A percentile compares a stretch with the other conserved stretches of the same genome.
Conservation (phyloP, 2,329 filamentous ascomycete species). For the Exophiala spinifera region DNA sequence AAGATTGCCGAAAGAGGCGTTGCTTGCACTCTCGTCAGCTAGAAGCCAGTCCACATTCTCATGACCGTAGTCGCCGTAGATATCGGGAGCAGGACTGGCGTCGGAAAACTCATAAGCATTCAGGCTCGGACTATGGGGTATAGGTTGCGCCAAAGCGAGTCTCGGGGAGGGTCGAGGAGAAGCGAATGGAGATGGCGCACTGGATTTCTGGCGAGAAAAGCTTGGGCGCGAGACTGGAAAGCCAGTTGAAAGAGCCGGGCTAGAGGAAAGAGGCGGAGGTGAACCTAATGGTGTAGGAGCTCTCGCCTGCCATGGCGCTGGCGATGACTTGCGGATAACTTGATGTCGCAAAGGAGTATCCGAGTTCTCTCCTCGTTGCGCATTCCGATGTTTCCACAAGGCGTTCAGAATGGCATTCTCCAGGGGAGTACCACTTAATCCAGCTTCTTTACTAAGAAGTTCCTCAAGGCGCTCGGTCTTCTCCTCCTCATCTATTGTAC, state of each 20-base stretch:
- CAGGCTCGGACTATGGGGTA: constrained; percentile 88
- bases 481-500: constrained; percentile 83
- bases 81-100: constrained; percentile 73
- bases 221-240: constrained; percentile 69
- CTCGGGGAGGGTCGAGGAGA: constrained; percentile 91
- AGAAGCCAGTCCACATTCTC: constrained; percentile 98
- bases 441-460: constrained; percentile 74
- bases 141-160: constrained; percentile 85
- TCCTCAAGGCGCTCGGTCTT: constrained; percentile 90
- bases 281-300: constrained; percentile 75
- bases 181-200: constrained; percentile 71
- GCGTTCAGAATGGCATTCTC: constrained; percentile 90
- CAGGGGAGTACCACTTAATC: constrained; percentile 69
- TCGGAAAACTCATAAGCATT: constrained; percentile 97
- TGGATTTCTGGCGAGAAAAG: constrained; percentile 57
- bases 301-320: constrained; percentile 84
- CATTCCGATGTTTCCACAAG: constrained; percentile 66
- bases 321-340: constrained; percentile 84
- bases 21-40: constrained; percentile 77
- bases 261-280: constrained; percentile 75
- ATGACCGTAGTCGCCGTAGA: constrained; percentile 84
- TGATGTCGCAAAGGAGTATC: constrained; percentile 85
- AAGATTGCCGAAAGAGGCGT: constrained; percentile 69
- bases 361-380: constrained; percentile 54
- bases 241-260: constrained; percentile 73